Percentiles rank a stretch among this genome's conserved stretches.
These are phyloP conservation scores for Luffa acutangula DNA, from an alignment of 306 rosid species.

Conservation along the genomic window DNA sequence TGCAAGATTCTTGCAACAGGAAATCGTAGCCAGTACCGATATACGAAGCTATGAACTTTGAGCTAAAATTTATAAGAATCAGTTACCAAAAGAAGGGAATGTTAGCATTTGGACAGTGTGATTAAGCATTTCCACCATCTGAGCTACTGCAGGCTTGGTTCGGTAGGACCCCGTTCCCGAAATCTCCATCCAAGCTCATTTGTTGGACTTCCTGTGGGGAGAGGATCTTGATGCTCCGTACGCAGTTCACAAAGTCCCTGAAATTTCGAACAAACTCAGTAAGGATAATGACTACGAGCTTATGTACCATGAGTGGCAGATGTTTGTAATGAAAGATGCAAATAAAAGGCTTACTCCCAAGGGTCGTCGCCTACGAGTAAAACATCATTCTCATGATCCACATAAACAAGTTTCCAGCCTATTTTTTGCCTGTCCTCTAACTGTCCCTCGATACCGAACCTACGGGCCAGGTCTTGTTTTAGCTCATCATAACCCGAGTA, in stretches of 20 bases:
- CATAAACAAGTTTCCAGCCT: slow-evolving; percentile 95
- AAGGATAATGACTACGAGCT: not conserved
- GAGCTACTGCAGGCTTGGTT: slow-evolving; percentile 98
- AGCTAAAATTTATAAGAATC: slow-evolving; percentile 5
- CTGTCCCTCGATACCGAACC: slow-evolving; percentile 93
- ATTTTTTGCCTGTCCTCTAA: slow-evolving; percentile 75
- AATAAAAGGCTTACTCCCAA: slow-evolving; percentile 66
- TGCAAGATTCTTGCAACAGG: not conserved
- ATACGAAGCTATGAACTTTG: not conserved
- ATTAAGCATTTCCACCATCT: slow-evolving; percentile 67
- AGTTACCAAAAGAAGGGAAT: slow-evolving; percentile 16
- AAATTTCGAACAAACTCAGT: slow-evolving; percentile 1
- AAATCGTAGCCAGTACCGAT: not conserved
- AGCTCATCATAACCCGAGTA: slow-evolving; percentile 82
- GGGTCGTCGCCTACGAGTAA: slow-evolving; percentile 96
- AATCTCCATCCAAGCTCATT: slow-evolving; percentile 90
- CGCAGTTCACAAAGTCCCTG: slow-evolving; percentile 95
- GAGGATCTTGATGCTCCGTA: slow-evolving; percentile 81
- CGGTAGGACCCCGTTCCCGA: slow-evolving; percentile 52
- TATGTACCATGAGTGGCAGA: not conserved
- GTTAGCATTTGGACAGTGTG: slow-evolving; percentile 30
- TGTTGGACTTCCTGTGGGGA: slow-evolving; percentile 96
- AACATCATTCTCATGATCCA: slow-evolving; percentile 88
- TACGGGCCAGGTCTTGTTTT: slow-evolving; percentile 82
- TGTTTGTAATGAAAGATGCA: not conserved